Conservation (phyloP, 164 flowering plant genomes). For the Nymphaea thermarum region DNA sequence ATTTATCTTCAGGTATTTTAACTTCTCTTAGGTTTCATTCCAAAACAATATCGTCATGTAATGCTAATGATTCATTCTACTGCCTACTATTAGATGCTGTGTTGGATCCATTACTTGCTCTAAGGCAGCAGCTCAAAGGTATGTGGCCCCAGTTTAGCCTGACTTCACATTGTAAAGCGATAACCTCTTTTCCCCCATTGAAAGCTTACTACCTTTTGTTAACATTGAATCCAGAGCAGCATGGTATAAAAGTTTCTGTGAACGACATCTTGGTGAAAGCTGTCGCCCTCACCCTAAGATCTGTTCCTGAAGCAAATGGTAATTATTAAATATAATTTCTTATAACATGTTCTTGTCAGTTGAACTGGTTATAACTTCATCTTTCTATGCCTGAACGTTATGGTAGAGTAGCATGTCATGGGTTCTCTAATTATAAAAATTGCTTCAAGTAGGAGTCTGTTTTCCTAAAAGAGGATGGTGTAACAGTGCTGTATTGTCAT, state of each 20-base stretch:
- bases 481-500: too few species aligned
- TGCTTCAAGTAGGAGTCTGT: too few species aligned
- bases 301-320: conserved; percentile 93
- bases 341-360: too few species aligned
- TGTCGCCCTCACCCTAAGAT: conserved; percentile 77
- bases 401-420: too few species aligned
- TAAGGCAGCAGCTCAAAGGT: conserved; percentile 91
- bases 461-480: too few species aligned
- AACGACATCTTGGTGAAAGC: conserved; percentile 96
- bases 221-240: conserved; percentile 38
- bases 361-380: too few species aligned
- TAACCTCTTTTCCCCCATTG: too few species aligned
- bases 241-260: conserved; percentile 83
- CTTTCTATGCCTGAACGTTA: too few species aligned
- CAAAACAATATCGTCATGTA: not conserved
- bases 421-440: too few species aligned
- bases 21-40: not conserved
- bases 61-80: not conserved
- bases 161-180: too few species aligned
- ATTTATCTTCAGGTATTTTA: not conserved
- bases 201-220: not conserved
- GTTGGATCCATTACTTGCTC: conserved; percentile 88
- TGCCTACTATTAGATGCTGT: conserved; percentile 51
- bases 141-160: not conserved
- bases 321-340: conserved; percentile 1